Percentiles rank a stretch among this genome's conserved stretches.
These are phyloP conservation scores for Boletus eberwhitei DNA, from an alignment of 768 basidiomycete genomes.

Conservation along the genomic window DNA sequence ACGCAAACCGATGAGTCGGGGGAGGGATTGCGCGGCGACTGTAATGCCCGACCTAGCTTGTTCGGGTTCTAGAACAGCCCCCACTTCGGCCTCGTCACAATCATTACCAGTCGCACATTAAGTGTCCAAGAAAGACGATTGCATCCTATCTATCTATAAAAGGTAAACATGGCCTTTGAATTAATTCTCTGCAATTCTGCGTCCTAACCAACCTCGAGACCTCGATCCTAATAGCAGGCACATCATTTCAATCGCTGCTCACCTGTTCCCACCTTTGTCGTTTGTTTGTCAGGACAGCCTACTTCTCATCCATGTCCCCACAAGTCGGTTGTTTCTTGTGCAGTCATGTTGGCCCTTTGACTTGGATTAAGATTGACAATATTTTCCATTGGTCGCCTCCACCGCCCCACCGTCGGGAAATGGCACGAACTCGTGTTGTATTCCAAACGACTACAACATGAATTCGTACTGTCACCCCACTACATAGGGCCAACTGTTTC, in stretches of 20 bases:
- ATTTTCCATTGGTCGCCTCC: too few relatives aligned
- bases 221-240: background rate
- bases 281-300: background rate
- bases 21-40: background rate
- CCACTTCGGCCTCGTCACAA: background rate
- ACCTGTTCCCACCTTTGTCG: background rate
- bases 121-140: background rate
- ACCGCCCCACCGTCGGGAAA: too few relatives aligned
- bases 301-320: background rate
- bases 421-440: too few relatives aligned
- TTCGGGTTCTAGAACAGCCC: background rate
- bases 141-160: background rate
- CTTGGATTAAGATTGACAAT: too few relatives aligned
- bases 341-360: too few relatives aligned
- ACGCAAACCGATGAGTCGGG: background rate
- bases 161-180: background rate
- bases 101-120: background rate
- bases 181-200: background rate
- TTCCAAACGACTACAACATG: too few relatives aligned
- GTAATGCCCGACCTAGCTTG: background rate
- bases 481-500: too few relatives aligned
- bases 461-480: too few relatives aligned
- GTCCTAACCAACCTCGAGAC: background rate
- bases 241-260: background rate
- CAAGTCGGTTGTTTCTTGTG: too few relatives aligned